phyloP scores from a whole-genome alignment of 169 alveolate species.

The Plasmodium gallinaceum region DNA sequence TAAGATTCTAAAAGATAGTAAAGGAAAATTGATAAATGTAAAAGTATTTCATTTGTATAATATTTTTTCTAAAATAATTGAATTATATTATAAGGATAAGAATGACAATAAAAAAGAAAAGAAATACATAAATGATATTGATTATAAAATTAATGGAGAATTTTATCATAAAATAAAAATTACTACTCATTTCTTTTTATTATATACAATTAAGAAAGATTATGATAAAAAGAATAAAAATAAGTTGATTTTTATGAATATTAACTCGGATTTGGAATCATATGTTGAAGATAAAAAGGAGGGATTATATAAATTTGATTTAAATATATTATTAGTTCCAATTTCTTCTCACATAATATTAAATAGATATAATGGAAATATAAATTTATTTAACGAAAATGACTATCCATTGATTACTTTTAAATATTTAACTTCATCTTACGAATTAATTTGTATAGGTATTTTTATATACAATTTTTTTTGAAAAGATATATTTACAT shows the following conservation, averaged over 20 bases:
- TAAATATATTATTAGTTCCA: constrained; percentile 38
- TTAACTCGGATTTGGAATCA: constrained; percentile 47
- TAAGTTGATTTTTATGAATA: constrained; percentile 62
- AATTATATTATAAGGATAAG: constrained; percentile 35
- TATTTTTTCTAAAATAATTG: constrained; percentile 62
- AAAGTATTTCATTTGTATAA: constrained; percentile 66
- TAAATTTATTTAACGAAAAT: constrained; percentile 53
- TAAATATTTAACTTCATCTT: constrained; percentile 38
- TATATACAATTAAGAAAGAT: constrained; percentile 68
- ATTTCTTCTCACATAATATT: constrained; percentile 37
- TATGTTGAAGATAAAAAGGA: constrained; percentile 73
- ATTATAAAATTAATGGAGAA: constrained; percentile 54
- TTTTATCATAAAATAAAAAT: constrained; percentile 59
- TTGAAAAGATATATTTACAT: not conserved
- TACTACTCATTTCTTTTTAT: constrained; percentile 40
- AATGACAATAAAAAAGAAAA: constrained; percentile 5
- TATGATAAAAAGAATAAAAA: constrained; percentile 65
- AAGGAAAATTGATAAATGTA: constrained; percentile 38
- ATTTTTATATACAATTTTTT: not conserved
- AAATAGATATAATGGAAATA: constrained; percentile 42
- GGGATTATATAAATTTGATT: constrained; percentile 3
- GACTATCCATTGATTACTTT: constrained; percentile 65
- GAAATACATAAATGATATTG: constrained; percentile 6
- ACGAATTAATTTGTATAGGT: constrained; percentile 69
- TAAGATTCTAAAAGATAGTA: constrained; percentile 37